A percentile compares a stretch with the other conserved stretches of the same genome.
Conservation (phyloP, 768 basidiomycete genomes). For the Chalciporus piperatus region DNA sequence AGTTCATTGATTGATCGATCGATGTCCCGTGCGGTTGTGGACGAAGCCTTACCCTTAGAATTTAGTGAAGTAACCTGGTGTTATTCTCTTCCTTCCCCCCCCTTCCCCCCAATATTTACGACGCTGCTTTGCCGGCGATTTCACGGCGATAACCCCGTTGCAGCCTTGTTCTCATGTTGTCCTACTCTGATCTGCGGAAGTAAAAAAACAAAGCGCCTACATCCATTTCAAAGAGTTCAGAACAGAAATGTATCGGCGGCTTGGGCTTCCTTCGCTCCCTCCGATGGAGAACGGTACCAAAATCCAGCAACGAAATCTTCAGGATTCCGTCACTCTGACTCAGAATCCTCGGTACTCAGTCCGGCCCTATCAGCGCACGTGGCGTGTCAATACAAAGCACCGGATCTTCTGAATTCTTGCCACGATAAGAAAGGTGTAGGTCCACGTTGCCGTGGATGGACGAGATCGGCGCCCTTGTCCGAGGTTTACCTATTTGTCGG, state of each 20-base stretch:
- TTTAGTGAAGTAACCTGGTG: slow-evolving; percentile 17
- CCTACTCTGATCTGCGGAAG: slow-evolving; percentile 11
- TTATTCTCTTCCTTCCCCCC: slow-evolving; percentile 9
- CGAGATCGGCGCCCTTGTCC: not conserved
- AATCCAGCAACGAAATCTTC: not conserved
- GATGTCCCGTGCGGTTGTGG: too few species aligned
- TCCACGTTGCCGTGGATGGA: slow-evolving; percentile 23
- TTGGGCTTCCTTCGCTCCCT: not conserved
- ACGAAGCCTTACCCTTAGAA: not conserved
- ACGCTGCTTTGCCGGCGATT: slow-evolving; percentile 8
- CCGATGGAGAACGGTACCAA: not conserved
- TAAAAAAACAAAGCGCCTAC: not conserved
- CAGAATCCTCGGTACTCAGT: too few species aligned
- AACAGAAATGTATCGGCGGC: not conserved
- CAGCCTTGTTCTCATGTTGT: not conserved
- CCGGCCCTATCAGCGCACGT: too few species aligned
- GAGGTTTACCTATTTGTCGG: too few species aligned
- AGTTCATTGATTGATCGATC: not conserved
- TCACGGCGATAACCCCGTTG: slow-evolving; percentile 9
- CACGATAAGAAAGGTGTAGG: slow-evolving; percentile 19
- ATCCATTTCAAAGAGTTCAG: not conserved
- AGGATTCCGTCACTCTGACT: too few species aligned
- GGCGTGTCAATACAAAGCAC: not conserved
- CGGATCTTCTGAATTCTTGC: slow-evolving; percentile 3
- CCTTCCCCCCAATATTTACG: not conserved